phyloP scores from a whole-genome alignment of 805 yeast species.

The Schizosaccharomyces osmophilus region DNA sequence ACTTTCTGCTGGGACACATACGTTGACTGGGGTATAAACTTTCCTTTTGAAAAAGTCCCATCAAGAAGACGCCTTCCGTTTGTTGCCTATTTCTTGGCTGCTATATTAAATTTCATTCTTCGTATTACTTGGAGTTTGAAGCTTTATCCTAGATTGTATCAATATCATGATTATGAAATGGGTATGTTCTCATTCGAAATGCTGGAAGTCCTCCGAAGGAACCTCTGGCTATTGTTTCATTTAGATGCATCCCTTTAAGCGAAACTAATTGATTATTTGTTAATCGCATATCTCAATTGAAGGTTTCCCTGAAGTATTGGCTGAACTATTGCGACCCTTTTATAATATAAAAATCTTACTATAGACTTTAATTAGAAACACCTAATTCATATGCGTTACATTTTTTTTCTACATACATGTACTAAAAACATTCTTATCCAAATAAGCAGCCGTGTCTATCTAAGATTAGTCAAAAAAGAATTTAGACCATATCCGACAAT shows the following conservation, averaged over 20 bases:
- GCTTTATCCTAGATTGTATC: slow-evolving; percentile 17
- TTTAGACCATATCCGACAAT: too few relatives aligned
- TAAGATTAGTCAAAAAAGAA: too few relatives aligned
- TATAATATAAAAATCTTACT: too few relatives aligned
- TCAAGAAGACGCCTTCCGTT: slow-evolving; percentile 8
- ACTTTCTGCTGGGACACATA: slow-evolving; percentile 74
- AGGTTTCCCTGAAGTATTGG: too few relatives aligned
- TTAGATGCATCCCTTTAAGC: slow-evolving; percentile 22
- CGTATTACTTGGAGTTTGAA: slow-evolving; percentile 60
- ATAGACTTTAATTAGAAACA: too few relatives aligned
- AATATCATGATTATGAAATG: slow-evolving; percentile 17
- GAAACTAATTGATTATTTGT: neutral
- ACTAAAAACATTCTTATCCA: too few relatives aligned
- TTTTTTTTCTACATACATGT: too few relatives aligned
- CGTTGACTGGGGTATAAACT: slow-evolving; percentile 64
- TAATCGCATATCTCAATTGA: too few relatives aligned
- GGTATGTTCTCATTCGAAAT: slow-evolving; percentile 28
- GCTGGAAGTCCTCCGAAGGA: neutral
- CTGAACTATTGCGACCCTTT: too few relatives aligned
- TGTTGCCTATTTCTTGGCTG: slow-evolving; percentile 29
- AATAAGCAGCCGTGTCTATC: too few relatives aligned
- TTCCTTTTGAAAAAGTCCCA: slow-evolving; percentile 12
- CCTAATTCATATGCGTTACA: too few relatives aligned
- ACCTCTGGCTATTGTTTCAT: slow-evolving; percentile 66
- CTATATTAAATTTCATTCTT: slow-evolving; percentile 33